Base-by-base conservation (phyloP, 352 stramenopile genomes). In the Phytopythium chamaehyphon region DNA sequence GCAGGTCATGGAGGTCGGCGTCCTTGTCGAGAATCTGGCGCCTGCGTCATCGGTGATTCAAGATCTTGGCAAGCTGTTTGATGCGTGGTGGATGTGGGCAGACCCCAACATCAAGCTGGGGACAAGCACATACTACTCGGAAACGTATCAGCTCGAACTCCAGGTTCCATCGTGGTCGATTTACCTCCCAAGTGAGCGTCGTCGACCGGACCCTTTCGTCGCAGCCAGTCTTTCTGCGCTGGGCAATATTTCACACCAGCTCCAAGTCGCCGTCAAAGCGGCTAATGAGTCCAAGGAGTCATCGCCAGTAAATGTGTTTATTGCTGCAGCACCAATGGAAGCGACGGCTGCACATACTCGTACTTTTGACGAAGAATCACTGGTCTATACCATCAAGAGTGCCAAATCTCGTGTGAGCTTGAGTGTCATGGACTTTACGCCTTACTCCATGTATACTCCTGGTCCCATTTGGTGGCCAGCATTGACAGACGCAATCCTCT, bases 1-100 rank as follows among this genome's bases (percentile, higher is more conserved):
- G 33, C 81, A 93, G 53, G 83, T 93, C 19, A 92, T 91, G 80
- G 83, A 93, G 33, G 62, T 92, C n/a, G 83, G 83, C 18, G 73
- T 93, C 11, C 19, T 88, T 9, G 56, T 92, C 21, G 61, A 84
- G 44, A 55, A 83, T 40, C 53, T 85, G 26, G 46, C 58, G n/a
- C 43, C 62, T 0, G 46, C 42, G 22, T 76, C 67, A 7, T 35
- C 51, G 0, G 39, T 83, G 9, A 64, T 88, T n/a, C 52, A 62
- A 12, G 81, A 92, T 40, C 57, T 88, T 24, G 62, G 83, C 33
- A 69, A 56, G n/a, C 60, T 92, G 23, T 90, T 86, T 58, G 62
- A 88, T 49, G 66, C 81, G 0, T 92, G 78, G 81, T 92, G 78
- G 81, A 54, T 74, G 35, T 92, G 80, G 66, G 64, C 64, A 0